phyloP scores from a whole-genome alignment of 495 filamentous ascomycete species.

The Viridothelium virens region DNA sequence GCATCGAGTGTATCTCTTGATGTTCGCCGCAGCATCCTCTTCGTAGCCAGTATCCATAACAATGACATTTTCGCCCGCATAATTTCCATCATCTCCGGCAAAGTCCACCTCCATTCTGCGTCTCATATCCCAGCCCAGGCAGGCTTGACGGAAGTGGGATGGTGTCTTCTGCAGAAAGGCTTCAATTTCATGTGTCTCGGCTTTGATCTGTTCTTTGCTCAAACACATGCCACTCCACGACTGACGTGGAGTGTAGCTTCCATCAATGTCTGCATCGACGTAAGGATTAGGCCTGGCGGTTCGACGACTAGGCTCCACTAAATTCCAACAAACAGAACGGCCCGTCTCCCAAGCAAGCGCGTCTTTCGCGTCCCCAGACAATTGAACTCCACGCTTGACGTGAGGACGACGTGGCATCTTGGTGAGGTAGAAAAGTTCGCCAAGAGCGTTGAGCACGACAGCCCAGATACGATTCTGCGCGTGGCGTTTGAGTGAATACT shows the following conservation, averaged over 20 bases:
- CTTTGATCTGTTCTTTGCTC: slow-evolving; percentile 56
- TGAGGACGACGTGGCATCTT: slow-evolving; percentile 50
- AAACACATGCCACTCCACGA: slow-evolving; percentile 68
- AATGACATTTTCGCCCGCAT: slow-evolving; percentile 65
- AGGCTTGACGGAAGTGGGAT: slow-evolving; percentile 67
- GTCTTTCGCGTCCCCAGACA: slow-evolving; percentile 46
- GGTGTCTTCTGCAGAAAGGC: slow-evolving; percentile 66
- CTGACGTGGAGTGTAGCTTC: slow-evolving; percentile 59
- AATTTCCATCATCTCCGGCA: slow-evolving; percentile 63
- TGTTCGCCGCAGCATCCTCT: slow-evolving; percentile 42
- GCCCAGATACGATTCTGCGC: slow-evolving; percentile 71
- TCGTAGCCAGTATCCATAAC: slow-evolving; percentile 64
- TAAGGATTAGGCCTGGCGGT: slow-evolving; percentile 63
- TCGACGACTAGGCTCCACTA: slow-evolving; percentile 68
- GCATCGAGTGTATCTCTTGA: slow-evolving; percentile 48
- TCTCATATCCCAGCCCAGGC: slow-evolving; percentile 87
- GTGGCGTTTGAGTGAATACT: slow-evolving; percentile 60
- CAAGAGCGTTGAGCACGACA: slow-evolving; percentile 79
- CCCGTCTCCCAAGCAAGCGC: slow-evolving; percentile 70
- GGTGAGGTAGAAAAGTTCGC: slow-evolving; percentile 79
- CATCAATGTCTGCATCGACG: slow-evolving; percentile 47
- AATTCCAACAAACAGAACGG: slow-evolving; percentile 67
- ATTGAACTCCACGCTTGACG: slow-evolving; percentile 27
- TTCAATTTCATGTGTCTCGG: slow-evolving; percentile 76
- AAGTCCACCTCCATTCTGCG: slow-evolving; percentile 83